Conservation (phyloP, 169 alveolate species). For the Cryptosporidium xiaoi region DNA sequence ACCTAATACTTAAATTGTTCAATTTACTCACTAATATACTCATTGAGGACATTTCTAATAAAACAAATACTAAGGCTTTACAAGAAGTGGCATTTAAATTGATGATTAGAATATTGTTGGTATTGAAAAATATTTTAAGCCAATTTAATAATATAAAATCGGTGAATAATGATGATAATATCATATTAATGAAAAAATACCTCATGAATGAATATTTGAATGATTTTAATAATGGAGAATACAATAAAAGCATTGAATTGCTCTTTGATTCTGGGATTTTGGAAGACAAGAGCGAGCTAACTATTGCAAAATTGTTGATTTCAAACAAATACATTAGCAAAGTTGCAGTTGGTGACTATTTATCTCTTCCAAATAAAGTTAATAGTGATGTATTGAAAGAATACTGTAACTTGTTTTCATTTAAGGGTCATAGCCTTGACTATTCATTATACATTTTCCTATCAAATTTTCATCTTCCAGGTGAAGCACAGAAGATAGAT, state of each 20-base stretch:
- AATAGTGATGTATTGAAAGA: constrained; percentile 83
- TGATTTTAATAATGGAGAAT: constrained; percentile 32
- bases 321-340: constrained; percentile 82
- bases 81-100: background rate
- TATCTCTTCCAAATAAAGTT: constrained; percentile 84
- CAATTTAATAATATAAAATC: background rate
- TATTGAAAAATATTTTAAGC: background rate
- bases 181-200: background rate
- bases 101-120: background rate
- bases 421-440: constrained; percentile 82
- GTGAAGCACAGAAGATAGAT: constrained; percentile 94
- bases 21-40: constrained; percentile 27
- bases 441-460: constrained; percentile 87
- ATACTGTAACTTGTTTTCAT: constrained; percentile 83
- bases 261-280: constrained; percentile 12
- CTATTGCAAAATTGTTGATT: constrained; percentile 82
- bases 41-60: constrained; percentile 1
- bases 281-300: background rate
- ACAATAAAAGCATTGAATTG: constrained; percentile 19
- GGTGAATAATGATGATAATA: background rate
- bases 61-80: background rate
- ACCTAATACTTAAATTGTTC: background rate
- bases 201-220: constrained; percentile 33
- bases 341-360: constrained; percentile 87
- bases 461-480: constrained; percentile 92